These are phyloP conservation scores for Termitomyces sp. DNA, from an alignment of 768 basidiomycete genomes.

Conservation along the genomic window DNA sequence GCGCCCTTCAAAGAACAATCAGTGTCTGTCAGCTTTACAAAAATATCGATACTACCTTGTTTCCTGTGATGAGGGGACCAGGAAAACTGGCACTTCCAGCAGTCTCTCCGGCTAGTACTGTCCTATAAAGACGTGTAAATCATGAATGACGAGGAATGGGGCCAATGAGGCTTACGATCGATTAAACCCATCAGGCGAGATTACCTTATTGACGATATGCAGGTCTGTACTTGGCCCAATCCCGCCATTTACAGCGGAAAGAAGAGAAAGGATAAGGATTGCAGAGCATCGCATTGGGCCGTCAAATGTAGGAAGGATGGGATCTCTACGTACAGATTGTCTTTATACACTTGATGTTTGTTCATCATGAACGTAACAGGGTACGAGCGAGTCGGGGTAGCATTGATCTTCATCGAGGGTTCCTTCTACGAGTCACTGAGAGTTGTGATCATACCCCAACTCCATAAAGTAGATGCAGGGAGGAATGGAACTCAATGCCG, in stretches of 20 bases:
- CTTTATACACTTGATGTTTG: background rate
- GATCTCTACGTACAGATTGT: background rate
- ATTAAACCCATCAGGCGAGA: background rate
- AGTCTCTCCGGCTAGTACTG: background rate
- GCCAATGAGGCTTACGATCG: background rate
- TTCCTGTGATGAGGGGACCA: slow-evolving; percentile 1
- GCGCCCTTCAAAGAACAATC: background rate
- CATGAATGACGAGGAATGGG: no score
- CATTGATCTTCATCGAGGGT: no score
- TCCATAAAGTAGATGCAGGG: no score
- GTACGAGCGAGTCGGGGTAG: no score
- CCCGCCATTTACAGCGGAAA: background rate
- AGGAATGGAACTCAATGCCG: no score
- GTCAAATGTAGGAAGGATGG: background rate
- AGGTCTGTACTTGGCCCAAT: background rate
- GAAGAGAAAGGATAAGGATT: background rate
- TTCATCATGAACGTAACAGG: no score
- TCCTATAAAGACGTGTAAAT: background rate
- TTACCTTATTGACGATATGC: background rate
- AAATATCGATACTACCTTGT: background rate
- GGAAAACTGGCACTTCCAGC: background rate
- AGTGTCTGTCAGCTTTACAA: background rate
- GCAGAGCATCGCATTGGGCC: background rate
- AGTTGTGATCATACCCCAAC: no score
- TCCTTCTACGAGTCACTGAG: no score